These are phyloP conservation scores for Plenodomus tracheiphilus DNA, from an alignment of 2,329 filamentous ascomycete species.

Conservation along the genomic window DNA sequence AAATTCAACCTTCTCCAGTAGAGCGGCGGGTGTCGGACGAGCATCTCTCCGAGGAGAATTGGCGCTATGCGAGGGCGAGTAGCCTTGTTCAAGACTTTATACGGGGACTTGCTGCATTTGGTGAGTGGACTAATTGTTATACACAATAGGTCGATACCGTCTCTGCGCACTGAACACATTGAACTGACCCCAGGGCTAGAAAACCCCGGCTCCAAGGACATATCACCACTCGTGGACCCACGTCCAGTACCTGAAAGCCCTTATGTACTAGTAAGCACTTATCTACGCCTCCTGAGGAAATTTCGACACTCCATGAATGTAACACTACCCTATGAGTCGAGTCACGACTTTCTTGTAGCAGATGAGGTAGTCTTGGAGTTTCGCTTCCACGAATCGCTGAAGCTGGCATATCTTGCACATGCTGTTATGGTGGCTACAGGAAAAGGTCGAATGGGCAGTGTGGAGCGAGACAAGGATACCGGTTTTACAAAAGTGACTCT, in stretches of 20 bases:
- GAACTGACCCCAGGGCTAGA: neutral
- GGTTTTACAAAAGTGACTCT: neutral
- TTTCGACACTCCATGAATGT: neutral
- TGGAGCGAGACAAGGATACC: neutral
- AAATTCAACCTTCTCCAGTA: no score
- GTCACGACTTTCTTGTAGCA: neutral
- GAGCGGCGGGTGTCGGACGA: neutral
- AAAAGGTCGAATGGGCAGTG: neutral
- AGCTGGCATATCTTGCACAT: neutral
- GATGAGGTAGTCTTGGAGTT: neutral
- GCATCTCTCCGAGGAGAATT: neutral
- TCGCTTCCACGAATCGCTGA: neutral
- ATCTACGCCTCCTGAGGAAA: neutral
- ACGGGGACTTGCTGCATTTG: neutral
- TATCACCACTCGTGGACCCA: neutral
- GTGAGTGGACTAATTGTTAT: neutral
- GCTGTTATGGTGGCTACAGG: neutral
- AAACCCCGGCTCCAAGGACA: neutral
- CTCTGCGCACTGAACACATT: neutral
- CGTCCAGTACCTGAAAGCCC: neutral
- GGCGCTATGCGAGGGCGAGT: neutral
- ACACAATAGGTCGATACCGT: neutral
- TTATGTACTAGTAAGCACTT: neutral
- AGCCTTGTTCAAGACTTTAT: neutral
- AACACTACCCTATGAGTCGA: neutral